Evolutionary conservation across 441 rosid genomes (phyloP).

Genomic region (Euphorbia schlechtendalii): DNA sequence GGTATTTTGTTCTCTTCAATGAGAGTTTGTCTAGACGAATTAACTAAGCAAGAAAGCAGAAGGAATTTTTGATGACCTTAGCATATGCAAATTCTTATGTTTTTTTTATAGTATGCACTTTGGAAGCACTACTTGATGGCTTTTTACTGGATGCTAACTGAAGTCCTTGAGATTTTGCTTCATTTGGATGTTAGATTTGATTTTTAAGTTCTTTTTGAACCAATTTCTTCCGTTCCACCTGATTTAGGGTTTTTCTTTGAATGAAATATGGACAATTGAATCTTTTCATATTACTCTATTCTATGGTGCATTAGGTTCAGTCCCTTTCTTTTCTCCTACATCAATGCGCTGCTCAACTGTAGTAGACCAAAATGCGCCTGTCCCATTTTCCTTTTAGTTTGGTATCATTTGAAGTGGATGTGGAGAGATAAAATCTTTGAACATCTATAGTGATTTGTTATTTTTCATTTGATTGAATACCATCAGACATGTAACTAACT

Average conservation of each 20-base stretch:
- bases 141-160: background rate
- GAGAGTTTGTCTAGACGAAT: background rate
- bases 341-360: background rate
- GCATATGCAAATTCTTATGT: conserved; percentile 7
- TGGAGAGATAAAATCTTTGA: background rate
- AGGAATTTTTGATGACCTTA: background rate
- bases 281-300: background rate
- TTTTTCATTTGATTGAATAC: background rate
- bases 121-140: background rate
- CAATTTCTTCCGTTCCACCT: background rate
- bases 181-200: background rate
- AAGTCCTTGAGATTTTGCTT: background rate
- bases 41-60: background rate
- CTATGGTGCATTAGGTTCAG: background rate
- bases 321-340: background rate
- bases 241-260: background rate
- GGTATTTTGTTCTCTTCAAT: conserved; percentile 37
- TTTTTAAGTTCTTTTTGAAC: background rate
- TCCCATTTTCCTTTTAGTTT: too few relatives aligned
- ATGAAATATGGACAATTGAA: background rate
- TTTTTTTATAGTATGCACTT: background rate
- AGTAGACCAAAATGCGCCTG: background rate
- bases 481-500: background rate
- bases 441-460: background rate
- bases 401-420: too few relatives aligned